Percentiles rank a stretch among this genome's conserved stretches.
phyloP scores from a whole-genome alignment of 2,329 filamentous ascomycete species.

The Geosmithia flava region DNA sequence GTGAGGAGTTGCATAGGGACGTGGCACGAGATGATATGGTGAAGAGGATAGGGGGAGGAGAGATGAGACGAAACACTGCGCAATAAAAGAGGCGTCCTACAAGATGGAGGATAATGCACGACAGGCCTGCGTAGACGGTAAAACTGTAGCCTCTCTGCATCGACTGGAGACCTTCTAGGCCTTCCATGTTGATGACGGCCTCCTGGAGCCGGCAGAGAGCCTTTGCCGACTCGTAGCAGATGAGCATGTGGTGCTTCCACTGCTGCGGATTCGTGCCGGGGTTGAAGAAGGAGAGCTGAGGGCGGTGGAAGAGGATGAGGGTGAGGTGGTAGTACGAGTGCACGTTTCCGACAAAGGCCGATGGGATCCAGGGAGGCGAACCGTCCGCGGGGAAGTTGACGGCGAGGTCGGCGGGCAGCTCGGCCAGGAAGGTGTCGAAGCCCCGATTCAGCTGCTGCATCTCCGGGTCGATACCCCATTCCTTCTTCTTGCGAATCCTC shows the following conservation, averaged over 20 bases:
- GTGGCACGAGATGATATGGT: not conserved
- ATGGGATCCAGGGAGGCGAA: constrained; percentile 71
- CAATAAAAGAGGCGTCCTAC: constrained; percentile 40
- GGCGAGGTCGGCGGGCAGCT: constrained; percentile 67
- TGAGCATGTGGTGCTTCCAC: constrained; percentile 81
- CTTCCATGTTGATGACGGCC: constrained; percentile 63
- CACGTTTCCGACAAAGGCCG: constrained; percentile 79
- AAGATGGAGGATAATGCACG: constrained; percentile 85
- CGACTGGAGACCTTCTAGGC: constrained; percentile 68
- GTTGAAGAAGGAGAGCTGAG: constrained; percentile 70
- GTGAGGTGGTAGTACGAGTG: constrained; percentile 81
- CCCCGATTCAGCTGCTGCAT: constrained; percentile 69
- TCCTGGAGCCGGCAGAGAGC: constrained; percentile 79
- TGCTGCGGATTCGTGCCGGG: constrained; percentile 56
- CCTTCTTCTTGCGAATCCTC: constrained; percentile 61
- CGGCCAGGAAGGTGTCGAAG: constrained; percentile 64
- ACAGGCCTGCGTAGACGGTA: constrained; percentile 83
- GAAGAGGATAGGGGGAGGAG: not conserved
- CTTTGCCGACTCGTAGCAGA: constrained; percentile 78
- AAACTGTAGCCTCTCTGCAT: constrained; percentile 95
- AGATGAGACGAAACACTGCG: not conserved
- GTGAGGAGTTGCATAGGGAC: not conserved
- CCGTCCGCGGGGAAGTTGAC: constrained; percentile 68
- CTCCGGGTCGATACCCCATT: constrained; percentile 78
- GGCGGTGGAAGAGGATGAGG: constrained; percentile 76